phyloP scores from a whole-genome alignment of 2,329 filamentous ascomycete species.

The Stromatinia cepivora region DNA sequence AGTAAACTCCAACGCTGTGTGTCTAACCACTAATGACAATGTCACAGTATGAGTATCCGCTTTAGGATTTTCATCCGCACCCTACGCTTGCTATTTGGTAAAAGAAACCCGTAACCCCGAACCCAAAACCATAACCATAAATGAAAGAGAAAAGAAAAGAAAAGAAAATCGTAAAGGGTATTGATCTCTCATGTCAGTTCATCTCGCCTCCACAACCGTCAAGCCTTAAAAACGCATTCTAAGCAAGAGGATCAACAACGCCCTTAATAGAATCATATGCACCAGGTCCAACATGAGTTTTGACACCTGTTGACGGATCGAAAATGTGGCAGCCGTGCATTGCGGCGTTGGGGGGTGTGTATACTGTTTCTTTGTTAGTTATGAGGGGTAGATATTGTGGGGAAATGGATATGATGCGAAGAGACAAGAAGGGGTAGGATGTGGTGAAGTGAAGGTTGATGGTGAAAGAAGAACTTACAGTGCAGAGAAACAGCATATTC shows the following conservation, averaged over 20 bases:
- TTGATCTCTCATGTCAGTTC: not conserved
- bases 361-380: conserved; percentile 49
- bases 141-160: not conserved
- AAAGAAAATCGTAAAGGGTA: conserved; percentile 4
- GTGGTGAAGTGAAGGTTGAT: not conserved
- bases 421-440: too few species aligned
- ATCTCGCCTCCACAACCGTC: not conserved
- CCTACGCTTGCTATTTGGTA: not conserved
- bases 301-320: conserved; percentile 71
- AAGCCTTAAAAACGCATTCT: not conserved
- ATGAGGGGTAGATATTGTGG: too few species aligned
- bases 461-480: conserved; percentile 37
- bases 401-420: not conserved
- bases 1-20: not conserved
- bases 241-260: not conserved
- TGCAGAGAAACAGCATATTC: conserved; percentile 85
- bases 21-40: not conserved
- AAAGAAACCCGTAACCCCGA: not conserved
- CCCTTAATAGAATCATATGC: conserved; percentile 64
- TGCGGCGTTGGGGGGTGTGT: conserved; percentile 89
- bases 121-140: not conserved
- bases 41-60: not conserved
- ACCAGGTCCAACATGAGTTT: conserved; percentile 68
- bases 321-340: conserved; percentile 80
- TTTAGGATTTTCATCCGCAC: not conserved